Percentiles rank a stretch among this genome's conserved stretches.
phyloP scores from a whole-genome alignment of 768 basidiomycete genomes.

The Imleria badia region DNA sequence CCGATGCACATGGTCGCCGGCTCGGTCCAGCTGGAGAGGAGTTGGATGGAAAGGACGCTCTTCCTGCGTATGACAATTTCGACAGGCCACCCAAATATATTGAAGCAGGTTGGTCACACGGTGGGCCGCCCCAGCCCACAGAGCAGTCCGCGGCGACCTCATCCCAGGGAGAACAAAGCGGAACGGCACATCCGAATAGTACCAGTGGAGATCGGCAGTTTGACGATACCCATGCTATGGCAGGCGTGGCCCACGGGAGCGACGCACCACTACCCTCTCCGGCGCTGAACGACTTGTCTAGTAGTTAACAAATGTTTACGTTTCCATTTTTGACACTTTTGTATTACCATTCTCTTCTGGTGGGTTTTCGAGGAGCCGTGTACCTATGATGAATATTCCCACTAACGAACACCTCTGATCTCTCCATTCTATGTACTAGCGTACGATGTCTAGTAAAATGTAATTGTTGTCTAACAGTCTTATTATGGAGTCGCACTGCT shows the following conservation, averaged over 20 bases:
- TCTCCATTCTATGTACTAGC: no score
- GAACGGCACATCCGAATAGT: neutral
- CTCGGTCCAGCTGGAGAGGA: constrained; percentile 31
- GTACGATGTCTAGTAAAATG: no score
- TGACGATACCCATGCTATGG: neutral
- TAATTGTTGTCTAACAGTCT: no score
- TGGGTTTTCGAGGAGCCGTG: neutral
- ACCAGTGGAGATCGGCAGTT: neutral
- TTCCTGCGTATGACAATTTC: constrained; percentile 46
- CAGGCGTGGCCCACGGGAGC: neutral
- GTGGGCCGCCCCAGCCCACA: neutral
- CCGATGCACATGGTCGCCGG: constrained; percentile 42
- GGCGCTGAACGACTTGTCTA: neutral
- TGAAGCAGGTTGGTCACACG: constrained; percentile 19
- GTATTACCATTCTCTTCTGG: neutral
- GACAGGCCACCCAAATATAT: constrained; percentile 50
- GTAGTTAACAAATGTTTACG: constrained; percentile 4
- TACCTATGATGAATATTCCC: neutral
- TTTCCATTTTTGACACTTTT: neutral
- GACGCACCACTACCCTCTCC: neutral
- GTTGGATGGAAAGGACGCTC: constrained; percentile 42
- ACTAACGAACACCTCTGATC: no score
- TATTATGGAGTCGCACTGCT: no score
- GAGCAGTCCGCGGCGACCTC: neutral
- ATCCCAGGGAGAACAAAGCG: neutral